Evolutionary conservation across 2,329 filamentous ascomycete species (phyloP).

Genomic region (Aspergillaceae sp.): DNA sequence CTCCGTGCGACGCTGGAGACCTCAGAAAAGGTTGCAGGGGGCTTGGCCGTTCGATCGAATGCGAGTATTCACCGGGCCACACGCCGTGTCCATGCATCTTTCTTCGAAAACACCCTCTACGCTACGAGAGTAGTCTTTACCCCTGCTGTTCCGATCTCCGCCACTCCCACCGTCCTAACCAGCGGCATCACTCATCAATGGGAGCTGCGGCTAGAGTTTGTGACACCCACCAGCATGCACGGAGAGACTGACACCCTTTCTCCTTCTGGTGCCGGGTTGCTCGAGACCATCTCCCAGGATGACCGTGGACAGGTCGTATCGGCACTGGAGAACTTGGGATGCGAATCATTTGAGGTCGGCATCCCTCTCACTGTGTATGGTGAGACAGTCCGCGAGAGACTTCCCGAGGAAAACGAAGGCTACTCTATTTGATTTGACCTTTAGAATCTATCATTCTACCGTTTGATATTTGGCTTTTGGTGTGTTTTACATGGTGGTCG

Average conservation of each 20-base stretch:
- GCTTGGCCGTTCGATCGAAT: conserved; percentile 73
- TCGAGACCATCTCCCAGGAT: conserved; percentile 72
- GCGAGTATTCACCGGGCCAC: conserved; percentile 82
- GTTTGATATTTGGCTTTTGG: not conserved
- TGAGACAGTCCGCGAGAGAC: conserved; percentile 40
- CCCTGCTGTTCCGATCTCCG: conserved; percentile 70
- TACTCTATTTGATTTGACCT: conserved; percentile 27
- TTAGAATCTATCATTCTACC: not conserved
- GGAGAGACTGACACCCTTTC: conserved; percentile 26
- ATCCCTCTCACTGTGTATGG: conserved; percentile 76
- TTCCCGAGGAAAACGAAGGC: conserved; percentile 33
- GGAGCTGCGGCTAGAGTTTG: conserved; percentile 87
- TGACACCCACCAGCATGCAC: conserved; percentile 54
- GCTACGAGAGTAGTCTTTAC: conserved; percentile 70
- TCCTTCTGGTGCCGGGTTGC: conserved; percentile 43
- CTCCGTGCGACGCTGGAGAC: conserved; percentile 80
- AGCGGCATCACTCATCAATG: conserved; percentile 80
- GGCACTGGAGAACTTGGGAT: conserved; percentile 66
- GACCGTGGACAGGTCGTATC: conserved; percentile 70
- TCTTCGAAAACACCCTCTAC: conserved; percentile 75
- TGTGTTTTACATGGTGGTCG: conserved; percentile 1
- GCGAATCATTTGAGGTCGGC: conserved; percentile 83
- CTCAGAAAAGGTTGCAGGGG: conserved; percentile 69
- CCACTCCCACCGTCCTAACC: conserved; percentile 86
- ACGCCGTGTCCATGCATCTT: conserved; percentile 66